Conservation (phyloP, 2,329 filamentous ascomycete species). For the Pyrenophora teres region DNA sequence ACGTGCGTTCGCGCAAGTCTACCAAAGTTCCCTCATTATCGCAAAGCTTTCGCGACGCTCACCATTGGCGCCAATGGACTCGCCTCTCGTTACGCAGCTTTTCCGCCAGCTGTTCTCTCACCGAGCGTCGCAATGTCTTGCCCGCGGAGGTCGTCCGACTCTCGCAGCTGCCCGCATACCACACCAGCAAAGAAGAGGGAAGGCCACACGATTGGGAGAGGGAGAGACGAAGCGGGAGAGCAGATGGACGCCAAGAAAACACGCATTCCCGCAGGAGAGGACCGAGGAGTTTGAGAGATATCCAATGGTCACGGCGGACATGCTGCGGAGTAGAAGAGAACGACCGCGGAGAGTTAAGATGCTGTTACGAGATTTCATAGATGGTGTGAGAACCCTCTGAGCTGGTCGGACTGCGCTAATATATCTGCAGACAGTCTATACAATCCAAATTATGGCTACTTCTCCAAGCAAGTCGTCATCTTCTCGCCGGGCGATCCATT, state of each 20-base stretch:
- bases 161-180: conserved; percentile 47
- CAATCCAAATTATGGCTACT: conserved; percentile 93
- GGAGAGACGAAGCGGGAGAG: conserved; percentile 61
- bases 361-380: conserved; percentile 96
- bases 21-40: conserved; percentile 19
- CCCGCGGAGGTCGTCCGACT: conserved; percentile 50
- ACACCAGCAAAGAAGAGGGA: conserved; percentile 37
- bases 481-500: conserved; percentile 93
- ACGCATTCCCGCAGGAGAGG: conserved; percentile 76
- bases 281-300: conserved; percentile 79
- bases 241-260: conserved; percentile 83
- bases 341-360: conserved; percentile 91
- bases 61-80: conserved; percentile 70
- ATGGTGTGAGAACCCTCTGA: conserved; percentile 62
- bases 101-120: conserved; percentile 86
- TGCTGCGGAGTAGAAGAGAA: conserved; percentile 72
- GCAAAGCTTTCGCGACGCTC: conserved; percentile 13
- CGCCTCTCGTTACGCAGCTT: conserved; percentile 74
- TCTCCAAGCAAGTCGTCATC: conserved; percentile 94
- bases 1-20: conserved; percentile 28
- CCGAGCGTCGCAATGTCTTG: conserved; percentile 60
- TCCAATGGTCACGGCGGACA: conserved; percentile 82
- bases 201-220: conserved; percentile 34
- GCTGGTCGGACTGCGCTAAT: background rate
- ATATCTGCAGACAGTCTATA: conserved; percentile 73